Base-by-base conservation (phyloP, 1,284 basidiomycete genomes). In the Cystobasidium pallidum region DNA sequence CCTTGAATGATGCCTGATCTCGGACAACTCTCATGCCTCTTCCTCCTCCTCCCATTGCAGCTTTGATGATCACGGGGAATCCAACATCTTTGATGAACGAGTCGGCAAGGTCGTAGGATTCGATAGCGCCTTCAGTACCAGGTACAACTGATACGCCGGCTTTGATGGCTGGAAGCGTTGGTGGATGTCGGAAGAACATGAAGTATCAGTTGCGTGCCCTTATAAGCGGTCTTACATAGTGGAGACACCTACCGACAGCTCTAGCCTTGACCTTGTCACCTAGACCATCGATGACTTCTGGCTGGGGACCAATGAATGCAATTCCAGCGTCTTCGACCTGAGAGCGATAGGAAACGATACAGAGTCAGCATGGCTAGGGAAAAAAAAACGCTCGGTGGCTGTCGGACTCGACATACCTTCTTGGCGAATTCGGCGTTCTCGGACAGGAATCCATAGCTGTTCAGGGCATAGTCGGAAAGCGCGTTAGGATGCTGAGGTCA, bases 231-330 rank as follows among this genome's bases (percentile, higher is more conserved):
- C 21, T 49, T 17, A 10, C 11, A 26, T 45, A 15, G 24, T 19
- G n/a, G 45, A 41, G 49, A 78, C 80, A 76, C 80, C 15, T n/a
- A 91, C 91, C 91, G 66, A 94, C 85, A 55, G 88, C 86, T 79
- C 94, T 88, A 58, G 95, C 95, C 83, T 98, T 99, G 75, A 94
- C 97, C 88, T 99, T 99, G 86, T 99, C 95, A 75, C 96, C 96
- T 65, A 99, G 88, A 59, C 90, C 88, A 84, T 99, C 96, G 78
- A 99, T 99, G 78, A 95, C 94, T 82, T 96, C 91, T 47, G 95
- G 94, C 47, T 91, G 86, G 54, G 96, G 96, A 30, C 96, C 96
- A 77, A 99, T 90, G 82, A 99, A 99, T 47, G 94, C 92, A 77
- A 99, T 88, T 57, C 96, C 96, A 57, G 96, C 96, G 80, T 91